Evolutionary conservation across 768 basidiomycete genomes (phyloP), one percentile per base, ranked within the genome.

Genomic region (Panus rudis): DNA sequence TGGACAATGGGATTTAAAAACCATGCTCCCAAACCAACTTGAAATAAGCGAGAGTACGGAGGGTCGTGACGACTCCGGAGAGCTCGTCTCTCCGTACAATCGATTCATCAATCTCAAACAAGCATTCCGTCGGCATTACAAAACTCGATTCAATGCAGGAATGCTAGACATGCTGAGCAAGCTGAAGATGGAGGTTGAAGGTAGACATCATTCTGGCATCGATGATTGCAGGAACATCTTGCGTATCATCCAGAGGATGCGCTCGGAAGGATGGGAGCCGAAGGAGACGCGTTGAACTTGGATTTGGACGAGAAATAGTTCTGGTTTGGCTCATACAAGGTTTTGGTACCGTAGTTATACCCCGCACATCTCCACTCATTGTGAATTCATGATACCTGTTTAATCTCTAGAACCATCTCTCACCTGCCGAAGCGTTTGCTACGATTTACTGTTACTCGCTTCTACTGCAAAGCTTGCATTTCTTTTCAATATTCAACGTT

Each of bases 191-290:
- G 40, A 49, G 23, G 42, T 60, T 23, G 58, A 53, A 45, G 58
- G 58, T 12, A 54, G 57, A 30, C 56, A 61, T 26, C 60, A 61
- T 24, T 59, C 58, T 20, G 60, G 60, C 3, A 61, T 61, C 25
- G 60, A 61, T 39, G 60, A 61, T 45, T 61, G 60, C 46, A 54
- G 37, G 46, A 61, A 61, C 41, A 58, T 61, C 41, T 31, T 59
- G 46, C 48, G 55, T 23, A 54, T 61, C 27, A 49, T 55, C 8
- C 47, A 47, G 31, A 51, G 37, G 39, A 48, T 61, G 52, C 43
- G 42, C n/a, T 42, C 38, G 24, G 46, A 46, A 5, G 60, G 60
- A 8, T 61, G 60, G 60, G 51, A 47, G 24, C 57, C 57, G 6
- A 21, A 45, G 20, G n/a, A 35, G n/a, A 17, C n/a, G 33, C 16